These are phyloP conservation scores for Didymella glomerata DNA, from an alignment of 2,329 filamentous ascomycete genomes.

Conservation along the genomic window DNA sequence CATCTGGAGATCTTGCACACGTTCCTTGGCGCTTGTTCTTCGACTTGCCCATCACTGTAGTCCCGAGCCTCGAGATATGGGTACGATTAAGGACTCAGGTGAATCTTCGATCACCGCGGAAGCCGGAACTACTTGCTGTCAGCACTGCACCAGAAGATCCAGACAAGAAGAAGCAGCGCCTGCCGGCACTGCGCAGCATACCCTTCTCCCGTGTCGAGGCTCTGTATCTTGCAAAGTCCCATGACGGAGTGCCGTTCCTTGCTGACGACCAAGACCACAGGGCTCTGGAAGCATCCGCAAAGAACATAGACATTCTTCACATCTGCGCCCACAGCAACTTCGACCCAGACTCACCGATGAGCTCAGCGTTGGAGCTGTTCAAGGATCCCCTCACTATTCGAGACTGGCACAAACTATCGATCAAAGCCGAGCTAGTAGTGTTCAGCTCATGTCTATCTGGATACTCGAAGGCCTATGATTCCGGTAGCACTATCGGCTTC, in stretches of 20 bases:
- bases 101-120: neutral
- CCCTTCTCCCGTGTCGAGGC: constrained; percentile 8
- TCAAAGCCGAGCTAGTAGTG: neutral
- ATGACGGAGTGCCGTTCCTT: neutral
- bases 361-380: neutral
- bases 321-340: constrained; percentile 3
- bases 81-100: neutral
- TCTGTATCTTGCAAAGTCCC: neutral
- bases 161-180: neutral
- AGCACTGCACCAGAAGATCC: constrained; percentile 1
- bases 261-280: neutral
- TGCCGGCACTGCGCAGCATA: neutral
- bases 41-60: constrained; percentile 1
- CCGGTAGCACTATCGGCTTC: neutral
- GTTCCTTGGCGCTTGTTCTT: constrained; percentile 8
- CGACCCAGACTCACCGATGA: neutral
- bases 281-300: neutral
- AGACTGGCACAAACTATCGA: neutral
- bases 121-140: neutral
- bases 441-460: constrained; percentile 2
- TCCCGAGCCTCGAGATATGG: constrained; percentile 5
- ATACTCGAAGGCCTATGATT: neutral
- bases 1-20: constrained; percentile 6
- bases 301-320: neutral
- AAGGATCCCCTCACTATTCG: neutral